phyloP scores from a whole-genome alignment of 805 yeast genomes.

The Yarrowia divulgata region DNA sequence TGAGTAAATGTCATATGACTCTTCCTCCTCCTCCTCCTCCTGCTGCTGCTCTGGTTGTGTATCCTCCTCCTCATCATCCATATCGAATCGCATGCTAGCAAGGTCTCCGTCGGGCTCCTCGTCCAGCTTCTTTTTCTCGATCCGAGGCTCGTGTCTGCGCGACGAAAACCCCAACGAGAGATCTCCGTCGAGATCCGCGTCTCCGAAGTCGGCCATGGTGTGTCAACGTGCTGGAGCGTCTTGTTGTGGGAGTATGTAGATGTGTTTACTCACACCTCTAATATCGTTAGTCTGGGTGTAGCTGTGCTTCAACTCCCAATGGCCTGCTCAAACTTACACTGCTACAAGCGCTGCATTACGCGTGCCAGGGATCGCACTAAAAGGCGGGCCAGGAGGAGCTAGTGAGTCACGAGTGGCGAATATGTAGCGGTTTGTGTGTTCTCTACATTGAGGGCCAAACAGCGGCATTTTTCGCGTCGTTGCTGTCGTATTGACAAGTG shows the following conservation, averaged over 20 bases:
- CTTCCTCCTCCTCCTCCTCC: not conserved
- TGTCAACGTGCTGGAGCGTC: conserved; percentile 6
- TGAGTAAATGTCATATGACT: conserved; percentile 9
- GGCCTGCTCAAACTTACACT: conserved; percentile 17
- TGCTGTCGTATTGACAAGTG: no score
- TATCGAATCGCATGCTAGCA: conserved; percentile 32
- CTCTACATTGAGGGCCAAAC: no score
- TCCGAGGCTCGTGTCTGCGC: conserved; percentile 5
- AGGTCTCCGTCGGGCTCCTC: conserved; percentile 36
- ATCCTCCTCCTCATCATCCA: conserved; percentile 8
- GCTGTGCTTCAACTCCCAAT: not conserved
- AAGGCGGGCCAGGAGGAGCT: not conserved
- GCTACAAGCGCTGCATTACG: not conserved
- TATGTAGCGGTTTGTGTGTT: no score
- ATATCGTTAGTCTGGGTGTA: not conserved
- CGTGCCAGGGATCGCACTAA: conserved; percentile 10
- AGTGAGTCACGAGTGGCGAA: not conserved
- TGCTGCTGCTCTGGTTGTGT: not conserved
- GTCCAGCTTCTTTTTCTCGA: conserved; percentile 27
- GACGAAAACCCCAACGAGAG: conserved; percentile 17
- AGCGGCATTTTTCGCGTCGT: no score
- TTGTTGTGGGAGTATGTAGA: not conserved
- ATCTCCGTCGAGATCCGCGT: conserved; percentile 35
- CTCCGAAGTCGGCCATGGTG: conserved; percentile 33
- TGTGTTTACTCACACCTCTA: not conserved